Conservation (phyloP, 345 rosid genomes). For the Gossypium herbaceum region DNA sequence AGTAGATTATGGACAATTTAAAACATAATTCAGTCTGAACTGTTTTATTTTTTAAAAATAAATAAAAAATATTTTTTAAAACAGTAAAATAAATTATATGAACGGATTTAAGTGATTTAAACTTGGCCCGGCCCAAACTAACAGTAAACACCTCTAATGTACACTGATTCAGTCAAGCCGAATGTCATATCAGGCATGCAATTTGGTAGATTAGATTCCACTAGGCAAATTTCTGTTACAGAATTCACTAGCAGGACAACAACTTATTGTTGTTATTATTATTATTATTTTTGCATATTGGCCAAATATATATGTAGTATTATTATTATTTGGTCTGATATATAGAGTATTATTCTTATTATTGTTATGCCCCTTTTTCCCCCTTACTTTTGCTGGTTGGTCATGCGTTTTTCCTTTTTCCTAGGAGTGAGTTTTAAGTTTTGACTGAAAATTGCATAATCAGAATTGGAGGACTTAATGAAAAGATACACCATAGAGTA, state of each 20-base stretch:
- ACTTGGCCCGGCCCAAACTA: too few relatives aligned
- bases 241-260: neutral
- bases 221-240: neutral
- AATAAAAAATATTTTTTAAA: too few relatives aligned
- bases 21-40: too few relatives aligned
- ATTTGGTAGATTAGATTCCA: neutral
- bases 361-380: neutral
- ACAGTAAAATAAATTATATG: too few relatives aligned
- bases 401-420: constrained; percentile 4
- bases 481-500: neutral
- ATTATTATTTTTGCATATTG: neutral
- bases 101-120: too few relatives aligned
- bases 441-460: constrained; percentile 3
- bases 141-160: neutral
- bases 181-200: constrained; percentile 3
- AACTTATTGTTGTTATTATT: neutral
- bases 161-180: constrained; percentile 10
- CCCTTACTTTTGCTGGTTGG: neutral
- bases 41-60: too few relatives aligned
- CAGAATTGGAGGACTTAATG: neutral
- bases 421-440: constrained; percentile 12
- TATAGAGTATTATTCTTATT: too few relatives aligned
- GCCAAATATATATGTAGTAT: neutral
- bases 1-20: rapidly evolving
- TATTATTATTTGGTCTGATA: too few relatives aligned